phyloP scores from a whole-genome alignment of 2,329 filamentous ascomycete genomes.

The Didymella pinodella region DNA sequence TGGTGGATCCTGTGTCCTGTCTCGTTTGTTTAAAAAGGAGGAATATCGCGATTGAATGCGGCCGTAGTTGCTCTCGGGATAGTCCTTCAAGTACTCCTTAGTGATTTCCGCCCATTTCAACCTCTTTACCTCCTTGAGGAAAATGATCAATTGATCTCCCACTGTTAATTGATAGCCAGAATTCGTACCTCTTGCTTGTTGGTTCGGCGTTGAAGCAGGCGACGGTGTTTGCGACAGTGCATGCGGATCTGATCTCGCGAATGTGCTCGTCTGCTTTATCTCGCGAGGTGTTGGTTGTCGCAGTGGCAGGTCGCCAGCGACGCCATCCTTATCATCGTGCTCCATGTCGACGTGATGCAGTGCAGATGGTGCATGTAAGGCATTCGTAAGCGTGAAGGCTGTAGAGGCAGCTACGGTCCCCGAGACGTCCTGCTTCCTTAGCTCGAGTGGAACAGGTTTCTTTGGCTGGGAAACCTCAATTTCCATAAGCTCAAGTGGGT shows the following conservation, averaged over 20 bases:
- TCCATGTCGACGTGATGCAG: neutral
- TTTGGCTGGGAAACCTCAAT: neutral
- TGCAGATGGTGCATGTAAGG: neutral
- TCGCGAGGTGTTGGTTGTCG: neutral
- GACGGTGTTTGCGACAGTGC: neutral
- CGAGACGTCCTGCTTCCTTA: neutral
- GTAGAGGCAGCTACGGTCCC: neutral
- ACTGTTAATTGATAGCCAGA: slow-evolving; percentile 11
- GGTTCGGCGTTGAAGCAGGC: neutral
- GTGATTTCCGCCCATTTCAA: slow-evolving; percentile 50
- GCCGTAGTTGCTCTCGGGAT: slow-evolving; percentile 40
- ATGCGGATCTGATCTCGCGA: neutral
- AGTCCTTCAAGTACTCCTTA: slow-evolving; percentile 34
- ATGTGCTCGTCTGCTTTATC: neutral
- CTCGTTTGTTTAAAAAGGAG: slow-evolving; percentile 35
- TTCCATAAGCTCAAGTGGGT: neutral
- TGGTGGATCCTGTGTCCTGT: slow-evolving; percentile 35
- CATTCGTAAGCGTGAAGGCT: neutral
- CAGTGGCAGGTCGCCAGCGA: neutral
- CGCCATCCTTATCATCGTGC: neutral
- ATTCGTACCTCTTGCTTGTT: neutral
- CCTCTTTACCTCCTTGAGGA: slow-evolving; percentile 52
- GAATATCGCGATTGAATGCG: slow-evolving; percentile 43
- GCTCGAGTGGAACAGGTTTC: neutral
- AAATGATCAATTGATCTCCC: slow-evolving; percentile 48